Percentiles rank a stretch among this genome's conserved stretches.
Evolutionary conservation across 2,329 filamentous ascomycete species (phyloP).

Genomic region (Pyricularia sp.): DNA sequence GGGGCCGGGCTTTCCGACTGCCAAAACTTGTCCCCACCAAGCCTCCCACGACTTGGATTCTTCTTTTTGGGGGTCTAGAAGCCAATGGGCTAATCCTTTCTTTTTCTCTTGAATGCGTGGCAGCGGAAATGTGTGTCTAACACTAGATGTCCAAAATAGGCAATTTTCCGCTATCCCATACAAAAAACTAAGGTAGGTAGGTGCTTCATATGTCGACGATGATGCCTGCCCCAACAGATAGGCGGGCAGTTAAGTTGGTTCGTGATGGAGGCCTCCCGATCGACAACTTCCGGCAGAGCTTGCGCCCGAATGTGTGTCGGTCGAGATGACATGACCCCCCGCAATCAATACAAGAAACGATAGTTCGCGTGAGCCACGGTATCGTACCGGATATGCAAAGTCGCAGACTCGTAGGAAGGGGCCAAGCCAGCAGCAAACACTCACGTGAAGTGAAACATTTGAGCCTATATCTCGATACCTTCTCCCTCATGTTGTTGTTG

Average conservation of each 20-base stretch:
- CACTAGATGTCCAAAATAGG: neutral
- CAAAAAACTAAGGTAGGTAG: neutral
- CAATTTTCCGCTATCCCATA: neutral
- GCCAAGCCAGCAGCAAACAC: neutral
- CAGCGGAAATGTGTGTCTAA: neutral
- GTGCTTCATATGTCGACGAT: neutral
- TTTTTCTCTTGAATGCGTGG: too few species aligned
- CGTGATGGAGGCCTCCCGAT: neutral
- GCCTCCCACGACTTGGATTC: neutral
- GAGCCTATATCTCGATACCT: neutral
- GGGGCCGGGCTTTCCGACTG: neutral
- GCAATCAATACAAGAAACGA: neutral
- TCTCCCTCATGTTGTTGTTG: neutral
- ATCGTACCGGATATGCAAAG: neutral
- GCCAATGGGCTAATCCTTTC: neutral
- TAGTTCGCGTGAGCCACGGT: neutral
- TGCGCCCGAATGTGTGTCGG: neutral
- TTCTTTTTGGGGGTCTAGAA: neutral
- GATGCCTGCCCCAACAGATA: neutral
- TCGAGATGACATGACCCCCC: too few species aligned
- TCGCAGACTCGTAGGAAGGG: neutral
- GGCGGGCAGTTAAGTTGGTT: too few species aligned
- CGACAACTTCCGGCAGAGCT: neutral
- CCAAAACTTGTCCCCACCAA: neutral
- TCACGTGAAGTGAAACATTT: neutral